Base-by-base conservation (phyloP, 768 basidiomycete genomes). In the Mycena amicta region DNA sequence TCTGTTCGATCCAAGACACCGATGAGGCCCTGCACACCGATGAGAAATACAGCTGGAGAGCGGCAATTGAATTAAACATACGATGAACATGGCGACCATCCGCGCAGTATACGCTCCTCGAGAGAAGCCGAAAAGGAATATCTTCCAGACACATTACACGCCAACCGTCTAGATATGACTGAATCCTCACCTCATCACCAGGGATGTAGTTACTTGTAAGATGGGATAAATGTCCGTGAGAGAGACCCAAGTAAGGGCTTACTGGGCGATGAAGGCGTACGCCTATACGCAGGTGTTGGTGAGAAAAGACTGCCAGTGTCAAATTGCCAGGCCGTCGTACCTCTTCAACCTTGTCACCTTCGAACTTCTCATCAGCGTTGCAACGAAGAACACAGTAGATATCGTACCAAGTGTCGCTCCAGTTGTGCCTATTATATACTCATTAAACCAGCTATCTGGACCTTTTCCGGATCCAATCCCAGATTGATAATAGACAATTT, bases 41-140 rank as follows among this genome's bases (percentile, higher is more conserved):
- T 30, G 23, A 30, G 29, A 53, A 18, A 46, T 18, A 46, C 25
- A 39, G 26, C 28, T n/a, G n/a, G n/a, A n/a, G n/a, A n/a, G n/a
- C n/a, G n/a, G n/a, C n/a, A n/a, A n/a, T n/a, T n/a, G 23, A 39
- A 28, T 27, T 6, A 13, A 31, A 52, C 80, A 31, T 64, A 87
- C 87, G 57, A 89, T 86, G 65, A 90, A 82, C 76, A 80, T 80
- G 6, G 87, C 87, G 8, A 89, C 78, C 86, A 89, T 89, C 29
- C 89, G 79, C 5, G 81, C 89, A 0, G 89, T 90, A 68, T 90
- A 91, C 60, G 88, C 89, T 4, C 89, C 89, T 68, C 89, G 77
- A 16, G 88, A 90, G 70, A 90, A 90, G 5, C 89, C 89, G 70
- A 91, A 91, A 27, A 90, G 77, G 69, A 87, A 90, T 15, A 91